A percentile compares a stretch with the other conserved stretches of the same genome.
These are phyloP conservation scores for Martiniozyma asiatica DNA, from an alignment of 1,139 yeast genomes.

Conservation along the genomic window DNA sequence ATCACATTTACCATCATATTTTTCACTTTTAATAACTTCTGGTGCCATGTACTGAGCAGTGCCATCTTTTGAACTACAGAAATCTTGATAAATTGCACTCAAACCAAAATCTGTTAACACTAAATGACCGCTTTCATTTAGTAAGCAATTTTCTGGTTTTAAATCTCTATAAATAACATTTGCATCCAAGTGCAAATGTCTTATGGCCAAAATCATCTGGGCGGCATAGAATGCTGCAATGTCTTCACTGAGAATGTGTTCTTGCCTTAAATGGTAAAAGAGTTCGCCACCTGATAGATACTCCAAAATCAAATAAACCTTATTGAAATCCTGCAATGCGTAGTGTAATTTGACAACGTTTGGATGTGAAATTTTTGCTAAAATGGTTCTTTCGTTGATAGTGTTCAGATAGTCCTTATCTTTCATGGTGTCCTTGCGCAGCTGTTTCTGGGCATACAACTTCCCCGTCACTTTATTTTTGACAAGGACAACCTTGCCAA, in stretches of 20 bases:
- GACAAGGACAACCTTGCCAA: constrained; percentile 82
- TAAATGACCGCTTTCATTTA: constrained; percentile 67
- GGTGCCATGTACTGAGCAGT: constrained; percentile 98
- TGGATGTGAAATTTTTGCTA: constrained; percentile 63
- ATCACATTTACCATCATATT: constrained; percentile 79
- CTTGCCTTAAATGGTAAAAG: constrained; percentile 64
- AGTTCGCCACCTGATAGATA: constrained; percentile 88
- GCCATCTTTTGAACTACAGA: constrained; percentile 68
- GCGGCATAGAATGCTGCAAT: constrained; percentile 79
- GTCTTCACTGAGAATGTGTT: constrained; percentile 50
- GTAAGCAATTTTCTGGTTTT: constrained; percentile 87
- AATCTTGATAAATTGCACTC: constrained; percentile 51
- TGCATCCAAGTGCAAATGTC: constrained; percentile 60
- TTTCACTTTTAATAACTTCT: constrained; percentile 72
- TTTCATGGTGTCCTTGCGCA: constrained; percentile 55
- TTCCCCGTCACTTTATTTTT: constrained; percentile 57
- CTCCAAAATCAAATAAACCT: constrained; percentile 80
- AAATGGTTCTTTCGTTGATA: constrained; percentile 59
- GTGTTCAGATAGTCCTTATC: constrained; percentile 50
- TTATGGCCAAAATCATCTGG: constrained; percentile 71
- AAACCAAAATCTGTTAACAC: constrained; percentile 90
- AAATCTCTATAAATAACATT: constrained; percentile 88
- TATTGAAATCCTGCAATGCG: constrained; percentile 80
- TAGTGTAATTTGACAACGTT: constrained; percentile 80
- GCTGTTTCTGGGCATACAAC: constrained; percentile 80